Base-by-base conservation (phyloP, 257 asterid species). In the Prunella vulgaris region DNA sequence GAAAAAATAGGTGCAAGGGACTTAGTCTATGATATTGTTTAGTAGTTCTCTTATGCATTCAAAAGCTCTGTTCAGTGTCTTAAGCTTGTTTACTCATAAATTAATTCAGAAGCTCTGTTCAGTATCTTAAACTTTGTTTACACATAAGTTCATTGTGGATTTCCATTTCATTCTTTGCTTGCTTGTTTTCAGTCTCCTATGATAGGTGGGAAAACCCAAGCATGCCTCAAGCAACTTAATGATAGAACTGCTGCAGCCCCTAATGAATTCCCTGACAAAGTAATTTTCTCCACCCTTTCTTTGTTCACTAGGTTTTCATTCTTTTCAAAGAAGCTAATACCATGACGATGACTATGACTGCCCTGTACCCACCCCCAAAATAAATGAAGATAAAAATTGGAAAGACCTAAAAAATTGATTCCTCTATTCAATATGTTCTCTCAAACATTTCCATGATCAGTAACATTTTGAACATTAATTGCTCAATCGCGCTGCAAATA, bases 1-100 rank as follows among this genome's bases (percentile, higher is more conserved):
- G 72, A 79, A 87, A 69, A 79, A 85, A 57, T 79, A 85, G 94
- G 92, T 88, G 79, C 51, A 74, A 63, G 56, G 77, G 79, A 78
- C 71, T 58, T 37, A 28, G 44, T 53, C 42, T 80, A 27, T 65
- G 40, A 52, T 69, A 61, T 51, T 56, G 40, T 68, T 68, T 44
- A n/a, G 56, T 42, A 48, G 64, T 70, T 64, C 14, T 59, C 59
- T 30, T 42, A 32, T 44, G 59, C 18, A 33, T 21, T 63, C 38
- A 37, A 25, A 63, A 70, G 79, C 66, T 70, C 76, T 48, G 44
- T 27, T 59, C 6, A 59, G 74, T 71, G 60, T 21, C 51, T 32
- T 66, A 15, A 7, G 42, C 66, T n/a, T 72, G 53, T 13, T 28
- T 30, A 63, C 46, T 68, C 40, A 5, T 8, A 64, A n/a, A 7